These are phyloP conservation scores for Gleditsia sinensis DNA, from an alignment of 306 rosid genomes.

Conservation along the genomic window DNA sequence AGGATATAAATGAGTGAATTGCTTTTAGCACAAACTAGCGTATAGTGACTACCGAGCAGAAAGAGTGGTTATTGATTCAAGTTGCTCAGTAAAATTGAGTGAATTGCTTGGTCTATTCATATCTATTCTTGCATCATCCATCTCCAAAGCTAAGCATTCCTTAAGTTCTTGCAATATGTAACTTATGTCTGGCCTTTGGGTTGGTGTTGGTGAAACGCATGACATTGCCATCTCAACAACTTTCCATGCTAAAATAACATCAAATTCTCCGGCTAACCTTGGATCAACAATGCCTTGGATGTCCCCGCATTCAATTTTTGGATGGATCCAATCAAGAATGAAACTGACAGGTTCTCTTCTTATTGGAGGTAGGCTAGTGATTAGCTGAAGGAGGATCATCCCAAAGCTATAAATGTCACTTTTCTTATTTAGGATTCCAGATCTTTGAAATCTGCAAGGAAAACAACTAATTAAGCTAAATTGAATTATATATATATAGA, in stretches of 20 bases:
- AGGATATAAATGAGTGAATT: too few species aligned
- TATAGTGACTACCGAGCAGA: neutral
- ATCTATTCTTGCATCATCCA: neutral
- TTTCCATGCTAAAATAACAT: neutral
- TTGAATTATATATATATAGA: too few species aligned
- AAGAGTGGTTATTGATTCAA: neutral
- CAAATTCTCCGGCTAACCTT: neutral
- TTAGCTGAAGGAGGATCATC: neutral
- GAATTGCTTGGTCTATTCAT: neutral
- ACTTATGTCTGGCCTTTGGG: neutral
- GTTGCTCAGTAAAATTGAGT: neutral
- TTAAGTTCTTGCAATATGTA: neutral
- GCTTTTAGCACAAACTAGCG: neutral
- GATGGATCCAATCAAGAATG: neutral
- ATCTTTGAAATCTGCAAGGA: neutral
- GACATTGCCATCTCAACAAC: neutral
- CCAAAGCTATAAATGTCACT: neutral
- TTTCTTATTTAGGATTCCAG: neutral
- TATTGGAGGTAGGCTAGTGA: neutral
- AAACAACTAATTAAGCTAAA: neutral
- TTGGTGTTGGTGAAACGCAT: neutral
- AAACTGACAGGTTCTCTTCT: neutral
- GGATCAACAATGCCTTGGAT: neutral
- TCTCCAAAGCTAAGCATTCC: neutral
- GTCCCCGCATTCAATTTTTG: neutral